Conservation (phyloP, 169 alveolate species). For the Plasmodium vinckei region DNA sequence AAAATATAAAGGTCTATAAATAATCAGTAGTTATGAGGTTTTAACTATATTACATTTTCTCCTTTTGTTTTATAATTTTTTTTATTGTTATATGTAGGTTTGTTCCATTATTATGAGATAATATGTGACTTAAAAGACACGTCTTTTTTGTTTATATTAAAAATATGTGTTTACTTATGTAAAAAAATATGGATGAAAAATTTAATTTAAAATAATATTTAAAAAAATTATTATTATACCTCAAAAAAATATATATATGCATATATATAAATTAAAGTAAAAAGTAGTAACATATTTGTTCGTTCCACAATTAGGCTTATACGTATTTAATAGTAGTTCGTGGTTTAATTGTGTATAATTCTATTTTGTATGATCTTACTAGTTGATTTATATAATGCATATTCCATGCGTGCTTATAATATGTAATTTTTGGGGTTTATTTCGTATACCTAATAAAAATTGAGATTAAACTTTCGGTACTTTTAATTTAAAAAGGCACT, state of each 20-base stretch:
- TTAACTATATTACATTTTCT: background rate
- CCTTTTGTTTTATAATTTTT: background rate
- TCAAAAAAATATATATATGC: background rate
- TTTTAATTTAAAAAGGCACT: constrained; percentile 39
- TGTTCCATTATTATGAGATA: no score
- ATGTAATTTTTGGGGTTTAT: background rate
- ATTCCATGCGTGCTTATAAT: no score
- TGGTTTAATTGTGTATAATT: background rate
- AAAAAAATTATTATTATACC: constrained; percentile 1
- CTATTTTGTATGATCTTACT: background rate
- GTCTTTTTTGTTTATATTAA: background rate
- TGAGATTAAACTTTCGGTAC: background rate
- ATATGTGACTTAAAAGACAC: no score
- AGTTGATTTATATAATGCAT: background rate
- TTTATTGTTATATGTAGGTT: background rate
- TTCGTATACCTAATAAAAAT: background rate
- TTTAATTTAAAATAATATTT: constrained; percentile 9
- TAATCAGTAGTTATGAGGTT: background rate
- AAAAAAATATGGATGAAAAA: constrained; percentile 8
- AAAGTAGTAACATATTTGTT: background rate
- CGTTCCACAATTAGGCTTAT: constrained; percentile 1
- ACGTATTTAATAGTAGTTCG: constrained; percentile 3
- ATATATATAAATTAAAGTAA: background rate
- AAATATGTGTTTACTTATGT: constrained; percentile 2
- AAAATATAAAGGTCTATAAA: background rate